phyloP scores from a whole-genome alignment of 1,139 yeast genomes.

The Kurtzmaniella quercitrusa region DNA sequence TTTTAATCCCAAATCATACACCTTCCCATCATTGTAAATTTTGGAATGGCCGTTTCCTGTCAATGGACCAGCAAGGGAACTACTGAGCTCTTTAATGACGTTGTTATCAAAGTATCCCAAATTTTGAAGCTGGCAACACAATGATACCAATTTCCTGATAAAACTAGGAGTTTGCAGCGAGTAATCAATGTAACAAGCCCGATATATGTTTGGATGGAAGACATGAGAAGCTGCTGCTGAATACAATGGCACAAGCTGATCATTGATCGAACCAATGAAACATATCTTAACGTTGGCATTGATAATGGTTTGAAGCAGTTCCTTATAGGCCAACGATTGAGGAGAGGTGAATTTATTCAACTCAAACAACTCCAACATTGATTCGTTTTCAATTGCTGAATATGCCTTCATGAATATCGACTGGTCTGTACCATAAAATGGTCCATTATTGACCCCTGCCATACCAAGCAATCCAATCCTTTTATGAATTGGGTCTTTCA shows the following conservation, averaged over 20 bases:
- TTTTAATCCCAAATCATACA: conserved; percentile 74
- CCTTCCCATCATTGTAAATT: conserved; percentile 80
- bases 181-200: conserved; percentile 87
- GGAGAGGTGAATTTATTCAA: conserved; percentile 71
- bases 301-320: conserved; percentile 61
- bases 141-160: conserved; percentile 40
- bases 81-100: conserved; percentile 75
- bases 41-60: conserved; percentile 95
- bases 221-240: conserved; percentile 82
- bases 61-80: conserved; percentile 80
- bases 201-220: conserved; percentile 82
- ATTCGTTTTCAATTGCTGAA: conserved; percentile 84
- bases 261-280: conserved; percentile 84
- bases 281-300: conserved; percentile 71
- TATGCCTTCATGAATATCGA: conserved; percentile 81
- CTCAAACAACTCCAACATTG: conserved; percentile 80
- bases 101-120: conserved; percentile 71
- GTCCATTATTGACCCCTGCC: conserved; percentile 96
- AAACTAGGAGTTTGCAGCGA: conserved; percentile 45
- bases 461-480: conserved; percentile 76
- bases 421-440: conserved; percentile 86
- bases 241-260: conserved; percentile 87
- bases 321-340: conserved; percentile 68
- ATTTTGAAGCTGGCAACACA: conserved; percentile 52
- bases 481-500: conserved; percentile 45